Conservation (phyloP, 75 land plant genomes). For the Cupressus sempervirens region DNA sequence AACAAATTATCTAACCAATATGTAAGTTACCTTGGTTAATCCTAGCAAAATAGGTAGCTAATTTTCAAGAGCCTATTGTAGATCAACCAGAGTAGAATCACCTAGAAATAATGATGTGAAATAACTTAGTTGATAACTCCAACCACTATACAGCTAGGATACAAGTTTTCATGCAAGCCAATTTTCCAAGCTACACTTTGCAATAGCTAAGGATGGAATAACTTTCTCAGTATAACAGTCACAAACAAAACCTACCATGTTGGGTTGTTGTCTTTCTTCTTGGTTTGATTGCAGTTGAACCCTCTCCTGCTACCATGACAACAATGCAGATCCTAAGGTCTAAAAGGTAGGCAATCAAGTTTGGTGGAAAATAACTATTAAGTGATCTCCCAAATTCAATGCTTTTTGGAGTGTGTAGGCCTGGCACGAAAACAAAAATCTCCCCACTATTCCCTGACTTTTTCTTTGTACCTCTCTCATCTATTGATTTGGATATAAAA, state of each 20-base stretch:
- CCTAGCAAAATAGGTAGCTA: slow-evolving; percentile 82
- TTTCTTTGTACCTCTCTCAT: slow-evolving; percentile 41
- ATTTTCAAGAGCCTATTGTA: slow-evolving; percentile 79
- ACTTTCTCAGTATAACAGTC: no score
- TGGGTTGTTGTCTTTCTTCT: no score
- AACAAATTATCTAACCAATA: not conserved
- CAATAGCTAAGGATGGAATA: no score
- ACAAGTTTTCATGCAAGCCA: not conserved
- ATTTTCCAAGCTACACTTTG: no score
- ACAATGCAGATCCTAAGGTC: slow-evolving; percentile 63
- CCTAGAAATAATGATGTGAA: slow-evolving; percentile 29
- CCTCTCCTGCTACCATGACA: slow-evolving; percentile 54
- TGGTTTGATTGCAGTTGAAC: slow-evolving; percentile 25
- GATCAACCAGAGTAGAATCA: slow-evolving; percentile 55
- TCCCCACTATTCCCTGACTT: slow-evolving; percentile 46
- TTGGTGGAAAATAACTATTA: slow-evolving; percentile 37
- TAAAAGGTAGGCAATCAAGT: slow-evolving; percentile 44
- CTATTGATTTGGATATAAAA: slow-evolving; percentile 45
- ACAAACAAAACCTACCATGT: no score
- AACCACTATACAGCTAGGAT: not conserved
- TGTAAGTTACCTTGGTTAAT: slow-evolving; percentile 44
- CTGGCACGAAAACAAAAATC: slow-evolving; percentile 68
- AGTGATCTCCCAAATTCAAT: slow-evolving; percentile 52
- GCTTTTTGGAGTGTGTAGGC: slow-evolving; percentile 57
- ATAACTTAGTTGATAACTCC: not conserved